Evolutionary conservation across 192 early-diverging fungal species (phyloP).

Genomic region (Dimargaris xerosporica): DNA sequence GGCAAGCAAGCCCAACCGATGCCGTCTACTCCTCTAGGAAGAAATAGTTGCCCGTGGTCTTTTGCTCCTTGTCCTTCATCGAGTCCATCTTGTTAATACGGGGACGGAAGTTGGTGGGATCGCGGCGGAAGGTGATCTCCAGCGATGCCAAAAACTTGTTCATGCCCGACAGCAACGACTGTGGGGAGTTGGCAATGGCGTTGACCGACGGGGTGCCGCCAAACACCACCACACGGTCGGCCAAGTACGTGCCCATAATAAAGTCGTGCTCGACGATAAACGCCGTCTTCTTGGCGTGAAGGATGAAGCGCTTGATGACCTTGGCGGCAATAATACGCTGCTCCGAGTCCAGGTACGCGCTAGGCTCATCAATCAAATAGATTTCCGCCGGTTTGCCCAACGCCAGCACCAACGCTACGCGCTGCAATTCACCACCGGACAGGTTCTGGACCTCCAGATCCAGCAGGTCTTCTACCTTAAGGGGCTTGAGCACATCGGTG

Average conservation of each 20-base stretch:
- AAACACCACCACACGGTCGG: slow-evolving; percentile 92
- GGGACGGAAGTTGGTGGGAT: slow-evolving; percentile 92
- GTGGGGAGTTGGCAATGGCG: slow-evolving; percentile 70
- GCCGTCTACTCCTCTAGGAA: slow-evolving; percentile 47
- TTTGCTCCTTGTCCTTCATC: slow-evolving; percentile 92
- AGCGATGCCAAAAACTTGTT: slow-evolving; percentile 88
- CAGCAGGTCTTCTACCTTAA: slow-evolving; percentile 82
- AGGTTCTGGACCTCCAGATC: slow-evolving; percentile 75
- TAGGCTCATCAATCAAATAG: slow-evolving; percentile 95
- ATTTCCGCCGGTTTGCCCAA: slow-evolving; percentile 87
- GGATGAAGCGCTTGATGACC: slow-evolving; percentile 96
- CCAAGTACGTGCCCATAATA: slow-evolving; percentile 97
- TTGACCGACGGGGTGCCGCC: slow-evolving; percentile 76
- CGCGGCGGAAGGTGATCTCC: slow-evolving; percentile 93
- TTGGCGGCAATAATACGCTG: slow-evolving; percentile 98
- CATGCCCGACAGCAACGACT: slow-evolving; percentile 86
- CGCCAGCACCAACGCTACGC: slow-evolving; percentile 85
- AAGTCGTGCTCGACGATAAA: slow-evolving; percentile 99
- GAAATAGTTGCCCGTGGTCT: slow-evolving; percentile 50
- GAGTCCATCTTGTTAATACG: slow-evolving; percentile 95
- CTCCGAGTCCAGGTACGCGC: slow-evolving; percentile 95
- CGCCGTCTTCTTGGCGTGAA: slow-evolving; percentile 91
- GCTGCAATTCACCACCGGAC: slow-evolving; percentile 98
- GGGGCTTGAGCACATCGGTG: slow-evolving; percentile 88
- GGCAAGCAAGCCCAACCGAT: too few relatives aligned